Evolutionary conservation across 805 yeast species (phyloP), one percentile per base, ranked within the genome.

Genomic region (Saturnispora mendoncae): DNA sequence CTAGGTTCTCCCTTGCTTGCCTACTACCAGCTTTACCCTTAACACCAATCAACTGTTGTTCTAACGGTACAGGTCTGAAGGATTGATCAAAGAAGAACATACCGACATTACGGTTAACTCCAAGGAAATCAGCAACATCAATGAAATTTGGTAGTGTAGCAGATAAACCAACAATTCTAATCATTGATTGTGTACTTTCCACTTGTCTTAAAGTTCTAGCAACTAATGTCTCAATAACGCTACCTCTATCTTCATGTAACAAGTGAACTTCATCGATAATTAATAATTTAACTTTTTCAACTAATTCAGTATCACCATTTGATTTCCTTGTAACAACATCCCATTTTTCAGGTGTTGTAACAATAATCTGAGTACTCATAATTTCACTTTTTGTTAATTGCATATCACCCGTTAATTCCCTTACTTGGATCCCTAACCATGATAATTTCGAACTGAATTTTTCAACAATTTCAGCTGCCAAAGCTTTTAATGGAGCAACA

Each of bases 201-300:
- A 92, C 97, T 55, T 88, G 97, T 44, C 98, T 68, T 46, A 88
- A 69, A 0, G 98, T 92, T 62, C 97, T 76, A 0, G 97, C 95
- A 3, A 88, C 96, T 39, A 88, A 66, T 0, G 97, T 87, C 60
- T 92, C 98, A 47, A 92, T 85, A 6, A 92, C 98, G 7, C 97
- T 85, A 52, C 98, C 98, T 67, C 98, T 76, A 42, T 92, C 98
- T 72, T 92, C 98, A 53, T 92, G 97, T 40, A 92, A 69, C 55
- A 92, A 67, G 69, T 92, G 98, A 0, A 92, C 97, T 63, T 92
- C 98, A 68, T 92, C 98, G 46, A 92, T 88, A 45, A 92, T 85
- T 43, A 92, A 64, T 12, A 92, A 64, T 58, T 80, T 84, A 8
- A 92, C 94, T 52, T 86, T 87, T 10, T 83, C 76, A 2, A 85